Percentiles rank a stretch among this genome's conserved stretches.
Evolutionary conservation across 768 basidiomycete genomes (phyloP).

Genomic region (Mycena olivaceomarginata): DNA sequence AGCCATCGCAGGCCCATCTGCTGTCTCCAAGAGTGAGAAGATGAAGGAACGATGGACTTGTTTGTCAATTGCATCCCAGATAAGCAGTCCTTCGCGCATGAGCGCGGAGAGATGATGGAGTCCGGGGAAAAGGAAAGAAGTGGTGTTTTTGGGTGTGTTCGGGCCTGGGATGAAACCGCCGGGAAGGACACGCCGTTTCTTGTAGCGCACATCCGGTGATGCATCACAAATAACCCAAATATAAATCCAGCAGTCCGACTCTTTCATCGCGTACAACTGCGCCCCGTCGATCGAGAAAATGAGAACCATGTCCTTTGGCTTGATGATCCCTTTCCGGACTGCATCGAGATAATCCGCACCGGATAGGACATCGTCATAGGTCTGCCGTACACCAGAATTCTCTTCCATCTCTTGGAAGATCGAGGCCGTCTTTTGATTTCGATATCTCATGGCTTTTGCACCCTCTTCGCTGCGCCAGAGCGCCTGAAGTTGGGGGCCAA

Average conservation of each 20-base stretch:
- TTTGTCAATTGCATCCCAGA: conserved; percentile 14
- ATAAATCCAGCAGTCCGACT: conserved; percentile 6
- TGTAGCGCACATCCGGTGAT: neutral
- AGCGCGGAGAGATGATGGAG: conserved; percentile 6
- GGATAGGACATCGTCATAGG: too few species aligned
- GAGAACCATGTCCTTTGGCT: neutral
- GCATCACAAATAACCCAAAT: neutral
- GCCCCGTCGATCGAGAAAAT: conserved; percentile 6
- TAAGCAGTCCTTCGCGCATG: conserved; percentile 6
- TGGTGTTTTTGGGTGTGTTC: neutral
- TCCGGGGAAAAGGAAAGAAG: neutral
- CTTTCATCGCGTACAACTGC: neutral
- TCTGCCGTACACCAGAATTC: neutral
- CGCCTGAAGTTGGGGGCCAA: conserved; percentile 16
- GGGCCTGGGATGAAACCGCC: neutral
- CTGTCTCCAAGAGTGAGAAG: neutral
- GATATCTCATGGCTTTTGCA: conserved; percentile 1
- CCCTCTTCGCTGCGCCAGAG: conserved; percentile 18
- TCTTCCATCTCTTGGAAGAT: neutral
- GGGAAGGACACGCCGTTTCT: neutral
- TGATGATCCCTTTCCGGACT: neutral
- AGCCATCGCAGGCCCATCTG: conserved; percentile 22
- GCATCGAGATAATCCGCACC: neutral
- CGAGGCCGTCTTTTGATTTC: neutral
- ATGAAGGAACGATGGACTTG: neutral